Base-by-base conservation (phyloP, 164 flowering plant genomes). In the Stephania japonica region DNA sequence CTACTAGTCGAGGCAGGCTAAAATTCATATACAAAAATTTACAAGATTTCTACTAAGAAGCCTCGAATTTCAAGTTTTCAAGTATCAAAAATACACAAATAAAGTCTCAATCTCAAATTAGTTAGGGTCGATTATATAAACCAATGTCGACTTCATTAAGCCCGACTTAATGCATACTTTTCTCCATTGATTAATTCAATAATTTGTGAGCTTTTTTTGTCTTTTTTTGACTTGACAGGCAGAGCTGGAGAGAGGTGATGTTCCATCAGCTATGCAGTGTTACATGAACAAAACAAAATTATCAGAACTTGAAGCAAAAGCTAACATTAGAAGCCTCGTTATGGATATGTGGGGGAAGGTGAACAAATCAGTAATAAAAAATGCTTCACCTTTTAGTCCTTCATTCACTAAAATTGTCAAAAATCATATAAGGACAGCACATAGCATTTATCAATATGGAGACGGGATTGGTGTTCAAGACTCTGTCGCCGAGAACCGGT, bases 391-490 rank as follows among this genome's bases (percentile, higher is more conserved):
- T 43, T 75, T 69, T 5, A 10, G 42, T 13, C 11, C 26, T 43
- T 50, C 69, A n/a, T 75, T 75, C 38, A 27, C 50, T 11, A 75
- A 64, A 53, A 65, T 50, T 13, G 56, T 50, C 23, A 10, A 65
- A 12, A 75, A 75, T 11, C 41, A 63, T 49, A 66, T 56, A 0
- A 50, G 73, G 71, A 53, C 64, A 1, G 43, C 75, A 6, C 64
- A 44, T 5, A 65, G 21, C 64, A 65, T 73, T n/a, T 75, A 75
- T 38, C 73, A 75, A 4, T 14, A 50, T 49, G 70, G 73, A 65
- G 73, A 75, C 70, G 78, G 78, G 24, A 41, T 65, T 32, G 73
- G 73, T 25, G 73, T 75, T 64, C 65, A 70, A 64, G 78, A 75
- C 78, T 5, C 27, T 1, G 50, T 65, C 6, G 65, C 24, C 66